Evolutionary conservation across 352 stramenopile species (phyloP), one percentile per base, ranked within the genome.

Genomic region (Chrysophaeum taylorii): DNA sequence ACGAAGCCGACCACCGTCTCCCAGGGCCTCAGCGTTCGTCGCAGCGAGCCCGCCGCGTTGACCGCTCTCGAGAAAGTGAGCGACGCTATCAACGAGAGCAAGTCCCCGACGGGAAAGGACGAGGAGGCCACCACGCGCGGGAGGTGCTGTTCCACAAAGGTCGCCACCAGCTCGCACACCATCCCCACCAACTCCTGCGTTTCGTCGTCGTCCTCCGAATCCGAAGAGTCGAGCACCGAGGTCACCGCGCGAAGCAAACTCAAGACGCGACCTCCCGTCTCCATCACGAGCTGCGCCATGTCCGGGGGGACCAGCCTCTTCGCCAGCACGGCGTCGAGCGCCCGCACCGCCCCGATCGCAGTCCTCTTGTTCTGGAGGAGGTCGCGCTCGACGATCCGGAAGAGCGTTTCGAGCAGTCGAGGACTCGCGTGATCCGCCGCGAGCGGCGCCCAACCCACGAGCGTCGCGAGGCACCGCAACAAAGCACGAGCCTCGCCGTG

Each of bases 111-210:
- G 33, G 57, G 57, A 25, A 66, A 66, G 48, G 9, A 18, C 2
- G 7, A 14, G 33, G 33, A 45, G 23, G 9, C 1, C 33, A 36
- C 31, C 2, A 66, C 36, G 35, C 57, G 57, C 15, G 33, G 14
- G 1, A 66, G 14, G 57, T 66, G 57, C 57, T 45, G 57, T 18
- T 66, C 57, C 14, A 66, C 57, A 35, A 66, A 66, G 12, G 57
- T 66, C 1, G 33, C 36, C 16, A 66, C 57, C 2, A 66, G 35
- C n/a, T 66, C 57, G 1, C 33, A 37, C 33, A 31, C 18, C 12
- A 18, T 36, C 12, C 7, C 5, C 1, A 45, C 15, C 2, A 66
- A 12, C 33, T 2, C 57, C 14, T 66, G 33, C 4, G 35, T 35
- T 31, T 25, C 35, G 50, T 62, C 50, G 50, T 62, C 50, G 7